Conservation (phyloP, 345 rosid genomes). For the Sonneratia alba region DNA sequence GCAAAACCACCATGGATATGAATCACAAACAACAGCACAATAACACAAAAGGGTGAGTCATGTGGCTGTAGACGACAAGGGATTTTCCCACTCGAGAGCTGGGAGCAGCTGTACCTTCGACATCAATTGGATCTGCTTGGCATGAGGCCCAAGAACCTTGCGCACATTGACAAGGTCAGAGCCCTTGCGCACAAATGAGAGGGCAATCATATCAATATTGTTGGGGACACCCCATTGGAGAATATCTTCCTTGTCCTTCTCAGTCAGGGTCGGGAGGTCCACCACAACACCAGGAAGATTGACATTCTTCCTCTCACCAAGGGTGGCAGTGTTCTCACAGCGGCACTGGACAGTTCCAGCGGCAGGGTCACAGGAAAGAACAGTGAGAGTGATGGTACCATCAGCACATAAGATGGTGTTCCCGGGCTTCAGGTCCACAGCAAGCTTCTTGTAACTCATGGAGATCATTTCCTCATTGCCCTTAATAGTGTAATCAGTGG, state of each 20-base stretch:
- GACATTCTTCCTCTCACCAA: slow-evolving; percentile 91
- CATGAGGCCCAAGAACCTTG: slow-evolving; percentile 71
- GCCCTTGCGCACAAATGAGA: slow-evolving; percentile 89
- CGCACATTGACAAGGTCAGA: slow-evolving; percentile 84
- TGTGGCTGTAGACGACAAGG: neutral
- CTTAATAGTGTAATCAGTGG: slow-evolving; percentile 68
- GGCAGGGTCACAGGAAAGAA: slow-evolving; percentile 53
- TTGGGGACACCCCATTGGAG: slow-evolving; percentile 82
- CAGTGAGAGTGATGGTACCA: slow-evolving; percentile 71
- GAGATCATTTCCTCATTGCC: slow-evolving; percentile 56
- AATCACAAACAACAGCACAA: no score
- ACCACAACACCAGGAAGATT: slow-evolving; percentile 91
- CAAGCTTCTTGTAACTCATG: slow-evolving; percentile 88
- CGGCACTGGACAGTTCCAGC: slow-evolving; percentile 81
- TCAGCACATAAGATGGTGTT: slow-evolving; percentile 74
- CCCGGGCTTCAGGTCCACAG: slow-evolving; percentile 67
- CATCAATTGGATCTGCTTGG: slow-evolving; percentile 65
- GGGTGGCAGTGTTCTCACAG: slow-evolving; percentile 70
- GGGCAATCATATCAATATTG: slow-evolving; percentile 78
- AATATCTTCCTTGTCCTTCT: slow-evolving; percentile 84
- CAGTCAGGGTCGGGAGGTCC: slow-evolving; percentile 82
- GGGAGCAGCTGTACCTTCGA: slow-evolving; percentile 48
- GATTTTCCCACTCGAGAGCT: neutral
- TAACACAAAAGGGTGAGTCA: no score
- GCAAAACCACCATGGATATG: no score